Percentiles rank a stretch among this genome's conserved stretches.
These are phyloP conservation scores for Copromyces sp. DNA, from an alignment of 495 filamentous ascomycete species.

Conservation along the genomic window DNA sequence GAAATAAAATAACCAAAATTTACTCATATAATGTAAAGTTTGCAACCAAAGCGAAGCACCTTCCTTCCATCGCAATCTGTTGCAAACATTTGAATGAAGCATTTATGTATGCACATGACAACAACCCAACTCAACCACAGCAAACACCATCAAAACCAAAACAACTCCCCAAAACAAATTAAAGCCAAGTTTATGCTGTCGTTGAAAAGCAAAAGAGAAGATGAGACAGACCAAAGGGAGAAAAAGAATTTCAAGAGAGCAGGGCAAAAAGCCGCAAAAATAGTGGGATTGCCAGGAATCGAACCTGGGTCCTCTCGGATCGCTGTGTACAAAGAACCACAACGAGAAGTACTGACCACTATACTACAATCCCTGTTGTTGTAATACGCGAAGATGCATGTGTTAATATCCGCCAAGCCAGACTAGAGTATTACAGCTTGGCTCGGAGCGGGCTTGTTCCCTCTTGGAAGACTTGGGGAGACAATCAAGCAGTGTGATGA, in stretches of 20 bases:
- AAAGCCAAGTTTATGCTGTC: too few relatives aligned
- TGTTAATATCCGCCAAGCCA: background rate
- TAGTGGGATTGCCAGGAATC: constrained; percentile 6
- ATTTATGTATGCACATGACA: background rate
- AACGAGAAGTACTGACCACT: constrained; percentile 10
- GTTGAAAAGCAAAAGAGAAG: background rate
- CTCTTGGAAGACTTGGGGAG: too few relatives aligned
- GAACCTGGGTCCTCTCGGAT: constrained; percentile 8
- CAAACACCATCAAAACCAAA: background rate
- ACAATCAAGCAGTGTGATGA: too few relatives aligned
- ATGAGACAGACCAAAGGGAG: too few relatives aligned
- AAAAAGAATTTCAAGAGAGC: too few relatives aligned
- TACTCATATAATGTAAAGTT: too few relatives aligned
- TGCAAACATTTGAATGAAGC: background rate
- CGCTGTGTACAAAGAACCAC: constrained; percentile 1
- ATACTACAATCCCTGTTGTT: constrained; percentile 4
- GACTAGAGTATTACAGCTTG: background rate
- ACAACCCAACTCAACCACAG: background rate
- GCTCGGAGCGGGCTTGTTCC: too few relatives aligned
- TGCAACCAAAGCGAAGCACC: too few relatives aligned
- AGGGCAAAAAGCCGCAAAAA: background rate
- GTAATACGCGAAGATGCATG: accelerated
- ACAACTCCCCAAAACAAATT: too few relatives aligned
- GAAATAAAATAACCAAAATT: background rate
- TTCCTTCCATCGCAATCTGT: too few relatives aligned